Evolutionary conservation across 495 filamentous ascomycete genomes (phyloP).

Genomic region (Xylaria cubensis): DNA sequence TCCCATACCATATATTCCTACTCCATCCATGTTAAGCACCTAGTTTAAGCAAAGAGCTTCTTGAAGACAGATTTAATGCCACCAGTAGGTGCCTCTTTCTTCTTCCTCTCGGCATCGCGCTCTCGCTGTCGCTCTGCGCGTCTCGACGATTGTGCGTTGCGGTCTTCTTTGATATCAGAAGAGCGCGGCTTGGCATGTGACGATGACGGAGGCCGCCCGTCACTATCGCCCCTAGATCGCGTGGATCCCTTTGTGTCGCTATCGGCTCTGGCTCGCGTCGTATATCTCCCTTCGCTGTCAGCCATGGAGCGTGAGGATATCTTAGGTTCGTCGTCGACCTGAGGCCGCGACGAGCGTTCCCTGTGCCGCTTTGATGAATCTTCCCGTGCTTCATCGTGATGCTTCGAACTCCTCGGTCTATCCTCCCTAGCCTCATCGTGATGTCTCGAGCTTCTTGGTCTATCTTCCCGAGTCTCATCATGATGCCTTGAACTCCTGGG

Average conservation of each 20-base stretch:
- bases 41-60: conserved; percentile 17
- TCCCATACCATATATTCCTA: background rate
- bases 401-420: conserved; percentile 17
- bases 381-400: conserved; percentile 10
- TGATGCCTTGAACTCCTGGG: conserved; percentile 4
- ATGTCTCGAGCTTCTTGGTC: conserved; percentile 3
- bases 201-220: conserved; percentile 4
- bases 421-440: conserved; percentile 5
- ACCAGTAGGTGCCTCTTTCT: conserved; percentile 12
- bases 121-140: conserved; percentile 19
- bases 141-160: background rate
- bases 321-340: background rate
- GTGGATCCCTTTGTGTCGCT: conserved; percentile 10
- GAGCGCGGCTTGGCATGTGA: conserved; percentile 7
- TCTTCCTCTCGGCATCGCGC: conserved; percentile 21
- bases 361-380: background rate
- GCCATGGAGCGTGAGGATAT: conserved; percentile 10
- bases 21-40: background rate
- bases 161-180: background rate
- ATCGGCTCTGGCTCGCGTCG: conserved; percentile 3
- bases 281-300: conserved; percentile 2
- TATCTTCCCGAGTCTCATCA: background rate
- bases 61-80: conserved; percentile 19
- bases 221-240: conserved; percentile 10
- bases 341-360: conserved; percentile 18